phyloP scores from a whole-genome alignment of 1,284 basidiomycete genomes.

The Papiliotrema fonsecae region DNA sequence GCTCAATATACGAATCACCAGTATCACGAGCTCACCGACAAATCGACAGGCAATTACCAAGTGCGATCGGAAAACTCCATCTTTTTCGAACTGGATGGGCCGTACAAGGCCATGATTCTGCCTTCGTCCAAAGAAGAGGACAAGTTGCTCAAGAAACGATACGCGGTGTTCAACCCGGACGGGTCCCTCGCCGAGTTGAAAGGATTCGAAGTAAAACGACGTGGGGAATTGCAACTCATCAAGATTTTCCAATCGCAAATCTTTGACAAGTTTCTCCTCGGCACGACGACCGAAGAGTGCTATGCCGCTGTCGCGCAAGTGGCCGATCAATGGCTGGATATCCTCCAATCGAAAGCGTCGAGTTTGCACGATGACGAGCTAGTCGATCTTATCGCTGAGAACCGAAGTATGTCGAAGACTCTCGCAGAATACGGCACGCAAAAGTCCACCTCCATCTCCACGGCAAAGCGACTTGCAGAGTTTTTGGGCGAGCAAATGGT shows the following conservation, averaged over 20 bases:
- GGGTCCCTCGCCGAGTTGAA: conserved; percentile 95
- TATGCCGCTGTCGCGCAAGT: conserved; percentile 90
- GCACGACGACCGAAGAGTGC: conserved; percentile 88
- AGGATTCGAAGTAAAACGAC: conserved; percentile 97
- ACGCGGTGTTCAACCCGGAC: conserved; percentile 99
- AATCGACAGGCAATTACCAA: conserved; percentile 74
- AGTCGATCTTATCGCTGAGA: conserved; percentile 97
- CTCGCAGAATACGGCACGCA: conserved; percentile 92
- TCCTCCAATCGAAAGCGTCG: conserved; percentile 81
- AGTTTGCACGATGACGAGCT: conserved; percentile 86
- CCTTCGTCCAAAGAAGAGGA: conserved; percentile 99
- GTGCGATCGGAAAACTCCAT: conserved; percentile 98
- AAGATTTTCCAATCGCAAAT: conserved; percentile 99
- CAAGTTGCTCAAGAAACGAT: conserved; percentile 97
- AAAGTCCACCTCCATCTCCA: conserved; percentile 98
- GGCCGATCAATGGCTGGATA: conserved; percentile 96
- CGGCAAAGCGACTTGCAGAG: conserved; percentile 89
- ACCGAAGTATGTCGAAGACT: conserved; percentile 96
- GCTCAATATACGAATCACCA: conserved; percentile 96
- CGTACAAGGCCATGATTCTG: conserved; percentile 98
- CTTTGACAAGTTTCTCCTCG: conserved; percentile 95
- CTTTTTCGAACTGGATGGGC: conserved; percentile 98
- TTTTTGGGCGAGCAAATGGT: conserved; percentile 99
- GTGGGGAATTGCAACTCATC: conserved; percentile 97
- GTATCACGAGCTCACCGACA: conserved; percentile 84